Evolutionary conservation across 208 protist genomes (phyloP), one percentile per base, ranked within the genome.

Genomic region (Crithidia bombi): DNA sequence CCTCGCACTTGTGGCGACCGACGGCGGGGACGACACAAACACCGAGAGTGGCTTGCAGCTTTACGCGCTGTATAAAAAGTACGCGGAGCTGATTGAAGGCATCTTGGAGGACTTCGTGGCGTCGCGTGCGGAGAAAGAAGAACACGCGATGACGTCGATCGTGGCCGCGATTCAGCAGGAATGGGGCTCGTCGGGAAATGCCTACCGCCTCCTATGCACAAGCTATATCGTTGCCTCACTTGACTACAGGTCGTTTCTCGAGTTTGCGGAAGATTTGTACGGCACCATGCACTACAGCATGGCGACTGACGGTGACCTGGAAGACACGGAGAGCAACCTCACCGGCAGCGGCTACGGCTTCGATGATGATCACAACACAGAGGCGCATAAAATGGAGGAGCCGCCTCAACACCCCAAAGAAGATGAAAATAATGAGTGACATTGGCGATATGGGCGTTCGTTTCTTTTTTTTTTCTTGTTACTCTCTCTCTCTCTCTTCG

Each of bases 221-320:
- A 75, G 74, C 25, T 93, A 95, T 73, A 81, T 95, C 62, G 87
- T 77, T 1, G 87, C 81, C 3, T 83, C 85, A 26, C 70, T 93
- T 21, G 82, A 90, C 63, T 87, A 92, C 75, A 73, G 83, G n/a
- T 70, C 75, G 5, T 95, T 95, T 64, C 70, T 83, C 33, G 65
- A 89, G 57, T 78, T 95, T 7, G 86, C 79, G 6, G 71, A 79
- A 6, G 85, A 95, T 50, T 65, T 85, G 49, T 83, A 85, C 44
- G 78, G 72, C 19, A 78, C 90, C 38, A 77, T 63, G 21, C 63
- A 75, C 21, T 87, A 85, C 68, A 52, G 30, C 15, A 59, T 65
- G 51, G 46, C 15, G 3, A 12, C 39, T 26, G 44, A 51, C 28
- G 61, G 47, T 3, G 56, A 65, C 25, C 17, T 63, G 54, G 51